phyloP scores from a whole-genome alignment of 257 asterid species.

The Hygrophila difformis region DNA sequence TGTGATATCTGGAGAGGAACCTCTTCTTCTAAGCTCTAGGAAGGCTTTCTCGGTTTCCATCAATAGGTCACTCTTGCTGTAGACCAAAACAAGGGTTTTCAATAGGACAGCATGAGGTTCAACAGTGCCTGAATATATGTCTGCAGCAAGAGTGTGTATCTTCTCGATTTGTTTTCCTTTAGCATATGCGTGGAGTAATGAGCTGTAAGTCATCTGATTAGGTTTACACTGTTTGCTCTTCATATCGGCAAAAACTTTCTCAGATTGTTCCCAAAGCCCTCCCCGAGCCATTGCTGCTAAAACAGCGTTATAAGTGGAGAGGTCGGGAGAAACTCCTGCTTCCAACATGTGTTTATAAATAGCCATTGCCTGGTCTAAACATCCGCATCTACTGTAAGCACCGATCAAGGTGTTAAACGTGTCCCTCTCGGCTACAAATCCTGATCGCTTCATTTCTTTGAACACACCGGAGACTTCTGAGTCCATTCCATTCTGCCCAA shows the following conservation, averaged over 20 bases:
- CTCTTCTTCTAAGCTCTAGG: conserved; percentile 45
- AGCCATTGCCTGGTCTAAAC: conserved; percentile 79
- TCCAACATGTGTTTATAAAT: conserved; percentile 67
- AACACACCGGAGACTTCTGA: conserved; percentile 85
- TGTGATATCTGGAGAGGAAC: conserved; percentile 49
- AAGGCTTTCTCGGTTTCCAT: conserved; percentile 79
- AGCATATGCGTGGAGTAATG: conserved; percentile 88
- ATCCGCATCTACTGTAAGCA: conserved; percentile 88
- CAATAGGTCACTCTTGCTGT: conserved; percentile 47
- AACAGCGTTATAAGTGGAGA: conserved; percentile 82
- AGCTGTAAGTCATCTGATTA: conserved; percentile 66
- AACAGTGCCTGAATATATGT: conserved; percentile 48
- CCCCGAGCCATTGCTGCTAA: conserved; percentile 86
- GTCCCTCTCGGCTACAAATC: conserved; percentile 82
- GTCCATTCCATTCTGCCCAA: conserved; percentile 88
- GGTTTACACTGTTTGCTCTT: conserved; percentile 60
- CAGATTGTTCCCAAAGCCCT: conserved; percentile 90
- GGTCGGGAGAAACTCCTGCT: conserved; percentile 76
- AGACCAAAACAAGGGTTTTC: conserved; percentile 61
- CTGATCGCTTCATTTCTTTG: conserved; percentile 85
- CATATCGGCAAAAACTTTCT: conserved; percentile 81
- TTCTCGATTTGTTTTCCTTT: conserved; percentile 71
- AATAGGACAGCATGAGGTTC: conserved; percentile 49
- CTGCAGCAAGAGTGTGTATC: conserved; percentile 51
- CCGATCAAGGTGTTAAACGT: conserved; percentile 75